Conservation (phyloP, 768 basidiomycete genomes). For the Podaxis rugospora region DNA sequence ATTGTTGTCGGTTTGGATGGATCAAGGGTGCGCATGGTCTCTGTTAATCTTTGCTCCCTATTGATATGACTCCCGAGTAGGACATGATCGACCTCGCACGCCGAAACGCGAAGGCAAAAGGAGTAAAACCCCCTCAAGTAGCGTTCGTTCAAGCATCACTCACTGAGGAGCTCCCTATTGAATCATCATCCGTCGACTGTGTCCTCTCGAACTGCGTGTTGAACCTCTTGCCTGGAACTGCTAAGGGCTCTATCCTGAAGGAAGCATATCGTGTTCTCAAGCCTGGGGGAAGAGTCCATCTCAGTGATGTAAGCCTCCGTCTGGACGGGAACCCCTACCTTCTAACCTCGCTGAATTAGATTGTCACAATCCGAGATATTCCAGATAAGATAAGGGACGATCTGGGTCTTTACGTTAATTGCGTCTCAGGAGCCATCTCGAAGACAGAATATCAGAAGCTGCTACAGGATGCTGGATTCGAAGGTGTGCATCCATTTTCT, state of each 20-base stretch:
- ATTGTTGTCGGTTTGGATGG: slow-evolving; percentile 52
- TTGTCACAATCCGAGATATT: slow-evolving; percentile 41
- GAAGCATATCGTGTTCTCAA: slow-evolving; percentile 49
- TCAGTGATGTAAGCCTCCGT: slow-evolving; percentile 42
- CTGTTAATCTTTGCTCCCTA: background rate
- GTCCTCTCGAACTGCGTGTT: slow-evolving; percentile 56
- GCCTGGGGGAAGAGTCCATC: slow-evolving; percentile 49
- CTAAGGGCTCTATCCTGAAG: slow-evolving; percentile 37
- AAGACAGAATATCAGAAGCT: slow-evolving; percentile 33
- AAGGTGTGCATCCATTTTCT: slow-evolving; percentile 21
- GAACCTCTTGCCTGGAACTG: slow-evolving; percentile 40
- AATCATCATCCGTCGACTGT: slow-evolving; percentile 45
- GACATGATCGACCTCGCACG: slow-evolving; percentile 50
- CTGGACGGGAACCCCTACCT: background rate
- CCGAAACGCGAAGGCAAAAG: slow-evolving; percentile 34
- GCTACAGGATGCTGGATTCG: slow-evolving; percentile 36
- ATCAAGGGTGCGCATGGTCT: slow-evolving; percentile 32
- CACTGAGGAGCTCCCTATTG: slow-evolving; percentile 42
- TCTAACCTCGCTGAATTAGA: slow-evolving; percentile 24
- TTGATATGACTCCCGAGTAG: slow-evolving; percentile 20
- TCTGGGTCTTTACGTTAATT: slow-evolving; percentile 36
- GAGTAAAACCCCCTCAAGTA: slow-evolving; percentile 42
- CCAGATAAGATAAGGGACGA: slow-evolving; percentile 38
- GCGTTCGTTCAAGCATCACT: slow-evolving; percentile 42
- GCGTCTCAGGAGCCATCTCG: slow-evolving; percentile 42